Evolutionary conservation across 1,284 basidiomycete genomes (phyloP).

Genomic region (Leccinum subrobustum): DNA sequence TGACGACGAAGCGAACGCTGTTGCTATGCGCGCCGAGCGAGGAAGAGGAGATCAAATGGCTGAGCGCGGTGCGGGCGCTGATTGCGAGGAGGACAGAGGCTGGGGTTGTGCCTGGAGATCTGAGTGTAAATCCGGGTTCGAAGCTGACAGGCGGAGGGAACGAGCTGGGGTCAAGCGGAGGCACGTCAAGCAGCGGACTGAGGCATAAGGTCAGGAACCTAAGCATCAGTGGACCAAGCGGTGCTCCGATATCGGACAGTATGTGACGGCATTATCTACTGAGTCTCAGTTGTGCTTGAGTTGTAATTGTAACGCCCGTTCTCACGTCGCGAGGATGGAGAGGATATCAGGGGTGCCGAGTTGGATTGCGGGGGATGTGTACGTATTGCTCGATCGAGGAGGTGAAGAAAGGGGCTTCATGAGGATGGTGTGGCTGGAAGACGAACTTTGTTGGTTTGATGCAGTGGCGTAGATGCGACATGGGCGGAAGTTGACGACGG

Average conservation of each 20-base stretch:
- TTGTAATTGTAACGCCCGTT: constrained; percentile 23
- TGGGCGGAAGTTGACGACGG: constrained; percentile 29
- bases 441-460: constrained; percentile 32
- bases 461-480: constrained; percentile 33
- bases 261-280: constrained; percentile 25
- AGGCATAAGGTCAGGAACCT: constrained; percentile 45
- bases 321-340: constrained; percentile 20
- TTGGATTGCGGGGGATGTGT: not conserved
- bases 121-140: constrained; percentile 22
- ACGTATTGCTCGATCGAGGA: not conserved
- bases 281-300: constrained; percentile 1
- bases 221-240: constrained; percentile 37
- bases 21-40: constrained; percentile 93
- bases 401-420: constrained; percentile 3
- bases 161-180: constrained; percentile 22
- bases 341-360: constrained; percentile 7
- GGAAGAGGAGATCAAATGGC: constrained; percentile 98
- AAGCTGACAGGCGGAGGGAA: constrained; percentile 21
- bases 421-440: constrained; percentile 1
- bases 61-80: constrained; percentile 90
- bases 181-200: constrained; percentile 28
- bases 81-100: constrained; percentile 68
- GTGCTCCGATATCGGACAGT: constrained; percentile 23
- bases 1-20: constrained; percentile 90
- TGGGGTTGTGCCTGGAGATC: constrained; percentile 40